Evolutionary conservation across 306 rosid genomes (phyloP).

Genomic region (Cucurbita ficifolia): DNA sequence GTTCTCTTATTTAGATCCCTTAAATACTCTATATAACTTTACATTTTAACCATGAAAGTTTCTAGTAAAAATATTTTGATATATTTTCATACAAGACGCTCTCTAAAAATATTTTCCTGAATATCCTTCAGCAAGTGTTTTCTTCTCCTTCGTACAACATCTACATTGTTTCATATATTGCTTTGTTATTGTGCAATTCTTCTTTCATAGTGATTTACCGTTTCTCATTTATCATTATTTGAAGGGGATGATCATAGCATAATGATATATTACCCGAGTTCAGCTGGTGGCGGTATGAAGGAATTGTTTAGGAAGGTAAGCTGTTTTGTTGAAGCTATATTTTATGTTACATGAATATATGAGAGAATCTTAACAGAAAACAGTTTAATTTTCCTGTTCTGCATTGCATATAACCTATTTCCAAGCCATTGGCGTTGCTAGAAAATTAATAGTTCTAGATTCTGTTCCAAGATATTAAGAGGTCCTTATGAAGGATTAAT

Average conservation of each 20-base stretch:
- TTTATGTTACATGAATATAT: neutral
- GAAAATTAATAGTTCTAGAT: conserved; percentile 2
- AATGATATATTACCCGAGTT: conserved; percentile 98
- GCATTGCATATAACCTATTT: neutral
- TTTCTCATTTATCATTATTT: conserved; percentile 22
- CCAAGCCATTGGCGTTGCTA: neutral
- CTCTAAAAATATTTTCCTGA: neutral
- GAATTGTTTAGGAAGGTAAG: conserved; percentile 95
- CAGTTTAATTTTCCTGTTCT: neutral
- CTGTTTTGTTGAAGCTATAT: conserved; percentile 1
- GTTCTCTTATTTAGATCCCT: neutral
- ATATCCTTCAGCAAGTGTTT: neutral
- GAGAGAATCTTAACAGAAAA: neutral
- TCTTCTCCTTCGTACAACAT: neutral
- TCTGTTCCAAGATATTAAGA: neutral
- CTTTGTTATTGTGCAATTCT: neutral
- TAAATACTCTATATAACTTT: neutral
- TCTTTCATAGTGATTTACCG: conserved; percentile 25
- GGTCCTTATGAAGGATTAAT: neutral
- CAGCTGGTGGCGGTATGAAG: conserved; percentile 99
- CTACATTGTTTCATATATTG: neutral
- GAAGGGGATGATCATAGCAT: conserved; percentile 94
- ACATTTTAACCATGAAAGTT: neutral
- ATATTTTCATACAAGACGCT: neutral
- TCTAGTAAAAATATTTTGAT: neutral